Evolutionary conservation across 495 filamentous ascomycete species (phyloP), one percentile per base, ranked within the genome.

Genomic region (Pseudevernia furfuracea): DNA sequence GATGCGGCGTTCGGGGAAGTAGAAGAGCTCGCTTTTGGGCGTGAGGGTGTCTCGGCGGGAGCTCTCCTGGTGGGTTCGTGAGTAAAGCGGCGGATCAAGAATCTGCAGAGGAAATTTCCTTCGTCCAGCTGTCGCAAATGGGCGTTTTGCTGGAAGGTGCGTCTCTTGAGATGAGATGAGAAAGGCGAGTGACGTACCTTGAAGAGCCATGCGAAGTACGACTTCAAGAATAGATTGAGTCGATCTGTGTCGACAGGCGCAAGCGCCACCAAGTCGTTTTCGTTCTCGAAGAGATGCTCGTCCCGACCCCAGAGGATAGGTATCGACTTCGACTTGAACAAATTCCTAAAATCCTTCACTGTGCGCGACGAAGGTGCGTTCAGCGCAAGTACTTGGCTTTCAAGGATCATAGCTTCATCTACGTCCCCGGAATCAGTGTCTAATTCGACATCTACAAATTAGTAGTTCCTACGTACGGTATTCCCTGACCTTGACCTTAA

Each of bases 351-450:
- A 21, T 62, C 59, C 32, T 52, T 61, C 5, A 56, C n/a, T 4
- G 46, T 49, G 6, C 61, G 55, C 15, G 60, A 17, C 3, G 67
- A 46, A 11, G 67, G 69, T 1, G 56, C 15, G 34, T 53, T 63
- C 9, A 71, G 43, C 4, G 64, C 14, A 10, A 71, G 67, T 3
- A 71, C 41, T 2, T 60, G 61, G 44, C 61, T 65, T 55, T 71
- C 67, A 12, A 67, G 69, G 10, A 69, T 28, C 55, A 71, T 44
- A 9, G 69, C 67, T 49, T 71, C 67, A 41, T 69, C 69, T 71
- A 41, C 7, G 3, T 7, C 41, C 32, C 14, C 19, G 17, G 21
- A 1, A 21, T 4, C 25, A 46, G 9, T 62, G 19, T 7, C 36
- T n/a, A n/a, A n/a, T n/a, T n/a, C n/a, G n/a, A n/a, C n/a, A n/a